phyloP scores from a whole-genome alignment of 2,329 filamentous ascomycete species.

The Paecilomyces sp. region DNA sequence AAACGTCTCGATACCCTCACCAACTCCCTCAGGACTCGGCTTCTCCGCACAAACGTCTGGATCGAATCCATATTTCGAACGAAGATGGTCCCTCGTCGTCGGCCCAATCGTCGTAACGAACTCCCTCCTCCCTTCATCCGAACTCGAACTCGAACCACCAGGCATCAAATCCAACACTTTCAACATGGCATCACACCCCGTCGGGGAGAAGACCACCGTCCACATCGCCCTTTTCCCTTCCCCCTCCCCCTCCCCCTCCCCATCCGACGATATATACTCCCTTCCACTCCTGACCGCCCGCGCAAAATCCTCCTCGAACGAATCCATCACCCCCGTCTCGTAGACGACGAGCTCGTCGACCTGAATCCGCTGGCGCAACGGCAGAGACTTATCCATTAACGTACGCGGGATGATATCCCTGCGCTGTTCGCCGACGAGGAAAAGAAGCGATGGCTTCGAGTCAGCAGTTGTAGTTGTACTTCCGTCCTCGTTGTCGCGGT shows the following conservation, averaged over 20 bases:
- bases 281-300: constrained; percentile 42
- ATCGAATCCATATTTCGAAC: constrained; percentile 33
- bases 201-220: constrained; percentile 51
- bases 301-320: constrained; percentile 64
- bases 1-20: constrained; percentile 56
- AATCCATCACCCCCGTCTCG: constrained; percentile 72
- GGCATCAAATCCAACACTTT: constrained; percentile 41
- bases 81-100: constrained; percentile 73
- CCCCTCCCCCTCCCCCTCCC: not conserved
- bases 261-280: constrained; percentile 33
- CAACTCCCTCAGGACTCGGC: constrained; percentile 75
- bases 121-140: constrained; percentile 9
- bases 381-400: constrained; percentile 54
- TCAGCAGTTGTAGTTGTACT: not conserved
- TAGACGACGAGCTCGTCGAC: constrained; percentile 83
- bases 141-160: constrained; percentile 4
- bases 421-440: constrained; percentile 83
- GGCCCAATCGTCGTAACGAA: constrained; percentile 85
- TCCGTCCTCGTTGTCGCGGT: constrained; percentile 6
- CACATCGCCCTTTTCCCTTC: constrained; percentile 16
- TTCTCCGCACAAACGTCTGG: constrained; percentile 61
- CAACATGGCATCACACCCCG: constrained; percentile 56
- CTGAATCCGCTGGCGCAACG: constrained; percentile 46
- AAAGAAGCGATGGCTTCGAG: constrained; percentile 58
- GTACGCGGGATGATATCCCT: constrained; percentile 84